Conservation (phyloP, 371 early-diverging fungal genomes). For the Encephalitozoon romaleae region DNA sequence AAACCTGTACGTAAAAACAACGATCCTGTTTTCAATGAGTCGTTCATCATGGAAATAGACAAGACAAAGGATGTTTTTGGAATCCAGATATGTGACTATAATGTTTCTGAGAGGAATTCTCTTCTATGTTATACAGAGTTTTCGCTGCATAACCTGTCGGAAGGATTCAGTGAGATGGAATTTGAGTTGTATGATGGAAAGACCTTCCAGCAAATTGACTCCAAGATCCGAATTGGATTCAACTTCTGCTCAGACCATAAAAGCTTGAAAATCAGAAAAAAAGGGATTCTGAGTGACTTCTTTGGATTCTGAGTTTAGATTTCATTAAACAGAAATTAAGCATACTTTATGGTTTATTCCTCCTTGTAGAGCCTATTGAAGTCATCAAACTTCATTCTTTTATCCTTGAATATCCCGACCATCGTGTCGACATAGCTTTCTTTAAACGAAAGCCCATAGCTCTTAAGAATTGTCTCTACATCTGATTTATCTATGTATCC, state of each 20-base stretch:
- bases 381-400: not conserved
- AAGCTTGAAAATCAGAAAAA: constrained; percentile 22
- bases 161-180: constrained; percentile 44
- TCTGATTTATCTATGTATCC: not conserved
- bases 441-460: not conserved
- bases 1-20: constrained; percentile 5
- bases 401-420: not conserved
- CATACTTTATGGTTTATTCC: not conserved
- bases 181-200: constrained; percentile 44
- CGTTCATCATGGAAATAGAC: constrained; percentile 31
- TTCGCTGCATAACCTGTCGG: constrained; percentile 43
- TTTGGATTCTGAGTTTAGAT: constrained; percentile 26
- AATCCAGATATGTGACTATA: constrained; percentile 44
- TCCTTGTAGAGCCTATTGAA: not conserved
- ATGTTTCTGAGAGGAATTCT: constrained; percentile 26
- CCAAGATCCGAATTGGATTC: constrained; percentile 41
- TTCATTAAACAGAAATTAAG: not conserved
- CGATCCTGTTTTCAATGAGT: constrained; percentile 53
- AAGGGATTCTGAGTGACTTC: constrained; percentile 12
- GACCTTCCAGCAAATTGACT: not conserved
- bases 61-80: constrained; percentile 41
- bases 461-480: not conserved
- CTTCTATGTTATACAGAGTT: constrained; percentile 46
- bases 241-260: constrained; percentile 31
- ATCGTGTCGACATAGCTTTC: not conserved